Base-by-base conservation (phyloP, 768 basidiomycete species). In the Clitopilus passeckerianus region DNA sequence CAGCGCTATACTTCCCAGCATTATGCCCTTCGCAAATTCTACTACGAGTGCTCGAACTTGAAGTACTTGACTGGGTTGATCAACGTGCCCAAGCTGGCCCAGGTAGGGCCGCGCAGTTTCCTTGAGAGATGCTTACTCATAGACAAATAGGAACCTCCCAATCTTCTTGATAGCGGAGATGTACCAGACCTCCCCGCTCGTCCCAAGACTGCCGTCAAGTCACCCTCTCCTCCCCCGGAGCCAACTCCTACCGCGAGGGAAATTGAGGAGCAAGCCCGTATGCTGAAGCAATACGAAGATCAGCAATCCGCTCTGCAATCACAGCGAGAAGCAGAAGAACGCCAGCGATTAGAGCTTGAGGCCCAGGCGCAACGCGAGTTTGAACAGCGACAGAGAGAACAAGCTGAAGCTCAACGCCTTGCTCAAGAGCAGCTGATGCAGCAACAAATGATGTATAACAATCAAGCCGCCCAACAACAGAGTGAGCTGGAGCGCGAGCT, bases 31-130 rank as follows among this genome's bases (percentile, higher is more conserved):
- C 89, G 97, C 62, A 94, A 96, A 71, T 99, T 97, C 76, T 98
- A 98, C 78, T 98, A 98, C 71, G 97, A 99, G 71, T 99, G 97
- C 71, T 97, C 95, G 9, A 98, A 98, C 75, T 84, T 99, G 64
- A 98, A 97, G 72, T 99, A 97, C 73, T 76, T 99, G 56, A 99
- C 97, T 9, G 93, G 95, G 50, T 82, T 99, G 33, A 97, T 98
- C 68, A 99, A 98, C 71, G 95, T 99, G 1, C 97, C 97, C 10
- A 99, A 98, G 72, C 82, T 99, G 34, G 96, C 94, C 50, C 87
- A 91, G 69, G 94, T 93, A 67, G 43, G 84, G 66, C 18, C 15
- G 18, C 52, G 57, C 14, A 20, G 34, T 12, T 46, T 23, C 20
- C 16, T 35, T 44, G 54, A 22, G 16, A 55, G 6, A 18, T 30